Evolutionary conservation across 352 stramenopile genomes (phyloP), one percentile per base, ranked within the genome.

Genomic region (Phytophthora quininea): DNA sequence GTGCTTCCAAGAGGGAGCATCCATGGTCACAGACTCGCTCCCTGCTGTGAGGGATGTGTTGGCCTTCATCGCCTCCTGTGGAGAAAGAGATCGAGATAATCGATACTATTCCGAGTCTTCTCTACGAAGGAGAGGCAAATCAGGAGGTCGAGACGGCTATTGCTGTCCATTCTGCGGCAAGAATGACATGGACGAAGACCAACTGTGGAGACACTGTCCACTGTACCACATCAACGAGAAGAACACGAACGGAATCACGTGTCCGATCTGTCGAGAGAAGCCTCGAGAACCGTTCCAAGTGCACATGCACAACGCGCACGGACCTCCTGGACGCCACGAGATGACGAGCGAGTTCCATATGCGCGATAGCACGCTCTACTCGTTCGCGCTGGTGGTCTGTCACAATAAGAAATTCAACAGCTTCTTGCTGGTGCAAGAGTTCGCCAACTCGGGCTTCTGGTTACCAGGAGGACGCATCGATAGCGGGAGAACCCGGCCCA

Each of bases 221-320:
- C 63, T 95, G 68, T 93, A 89, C 70, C 88, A 95, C 63, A 95
- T 95, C 67, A 95, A 95, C 68, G 88, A 93, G 55, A 85, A 82
- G 62, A 91, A 94, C 62, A 84, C 77, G 45, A 81, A 91, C 58
- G 69, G 80, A 24, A 71, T 95, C 32, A 67, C 70, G 46, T 95
- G 88, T 61, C 88, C 88, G 14, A 91, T 95, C 43, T 95, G 88
- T 64, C 73, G 77, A 40, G 76, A 93, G 40, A 74, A 68, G 14
- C 77, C 73, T 52, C 82, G 86, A 37, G 83, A 82, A 2, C 86
- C 88, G 10, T 93, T 95, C 67, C 88, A 95, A 54, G 88, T 95
- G 52, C 88, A 95, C 45, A 73, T 95, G 67, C 84, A 95, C 75
- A 95, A 95, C 54, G 88, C 85, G 2, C 88, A 95, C 56, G 88